Evolutionary conservation across 805 yeast species (phyloP).

Genomic region (Cephaloascus fragrans): DNA sequence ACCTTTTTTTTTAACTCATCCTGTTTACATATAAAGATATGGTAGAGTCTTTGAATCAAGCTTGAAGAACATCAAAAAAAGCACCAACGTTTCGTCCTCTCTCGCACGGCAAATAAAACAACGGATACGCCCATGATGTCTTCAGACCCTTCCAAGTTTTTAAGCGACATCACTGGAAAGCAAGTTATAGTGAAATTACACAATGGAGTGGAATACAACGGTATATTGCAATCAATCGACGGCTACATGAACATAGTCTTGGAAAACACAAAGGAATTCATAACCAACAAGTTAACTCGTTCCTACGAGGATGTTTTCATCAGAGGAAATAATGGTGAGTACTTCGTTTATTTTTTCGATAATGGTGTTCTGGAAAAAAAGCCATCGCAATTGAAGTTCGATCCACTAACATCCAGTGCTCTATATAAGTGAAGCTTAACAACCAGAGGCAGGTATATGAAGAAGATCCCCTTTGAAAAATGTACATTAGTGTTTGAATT

Average conservation of each 20-base stretch:
- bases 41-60: too few species aligned
- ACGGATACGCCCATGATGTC: not conserved
- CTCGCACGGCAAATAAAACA: too few species aligned
- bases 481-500: too few species aligned
- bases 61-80: too few species aligned
- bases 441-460: too few species aligned
- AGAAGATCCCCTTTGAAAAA: not conserved
- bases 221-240: constrained; percentile 78
- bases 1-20: too few species aligned
- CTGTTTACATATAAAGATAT: too few species aligned
- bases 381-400: not conserved
- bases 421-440: constrained; percentile 28
- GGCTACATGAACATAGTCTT: constrained; percentile 95
- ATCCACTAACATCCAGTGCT: constrained; percentile 26
- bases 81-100: too few species aligned
- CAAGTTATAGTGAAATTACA: constrained; percentile 74
- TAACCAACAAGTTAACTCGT: constrained; percentile 37
- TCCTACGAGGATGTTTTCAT: constrained; percentile 72
- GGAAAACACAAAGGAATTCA: constrained; percentile 63
- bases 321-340: constrained; percentile 79
- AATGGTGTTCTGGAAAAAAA: not conserved
- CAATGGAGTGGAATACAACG: constrained; percentile 80
- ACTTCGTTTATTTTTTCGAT: too few species aligned
- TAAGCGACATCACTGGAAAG: constrained; percentile 70
- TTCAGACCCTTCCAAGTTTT: constrained; percentile 66